A percentile compares a stretch with the other conserved stretches of the same genome.
phyloP scores from a whole-genome alignment of 139 green algal species.

The Medakamo hakoo region DNA sequence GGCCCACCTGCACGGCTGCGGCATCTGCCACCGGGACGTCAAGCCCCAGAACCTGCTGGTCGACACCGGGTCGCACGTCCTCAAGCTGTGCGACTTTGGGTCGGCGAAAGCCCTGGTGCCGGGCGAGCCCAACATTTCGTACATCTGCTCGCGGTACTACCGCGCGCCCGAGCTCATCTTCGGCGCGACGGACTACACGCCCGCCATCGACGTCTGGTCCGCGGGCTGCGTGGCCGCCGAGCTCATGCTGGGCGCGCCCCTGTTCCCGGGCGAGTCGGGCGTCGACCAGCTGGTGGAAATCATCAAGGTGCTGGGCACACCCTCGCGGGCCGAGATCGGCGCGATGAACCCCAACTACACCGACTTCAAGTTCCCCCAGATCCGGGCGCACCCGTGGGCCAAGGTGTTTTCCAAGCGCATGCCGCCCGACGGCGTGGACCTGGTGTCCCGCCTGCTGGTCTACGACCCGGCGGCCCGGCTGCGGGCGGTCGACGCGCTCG shows the following conservation, averaged over 20 bases:
- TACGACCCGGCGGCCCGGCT: slow-evolving; percentile 70
- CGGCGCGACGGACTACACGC: slow-evolving; percentile 94
- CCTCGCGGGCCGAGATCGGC: slow-evolving; percentile 86
- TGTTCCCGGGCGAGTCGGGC: slow-evolving; percentile 82
- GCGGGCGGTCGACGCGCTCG: slow-evolving; percentile 52
- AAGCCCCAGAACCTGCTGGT: slow-evolving; percentile 94
- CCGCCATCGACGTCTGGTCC: slow-evolving; percentile 91
- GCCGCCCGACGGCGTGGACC: slow-evolving; percentile 57
- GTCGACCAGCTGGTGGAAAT: slow-evolving; percentile 99
- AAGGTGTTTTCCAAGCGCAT: slow-evolving; percentile 83
- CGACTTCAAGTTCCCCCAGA: slow-evolving; percentile 89
- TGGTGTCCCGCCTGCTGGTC: slow-evolving; percentile 80
- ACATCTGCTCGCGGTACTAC: slow-evolving; percentile 97
- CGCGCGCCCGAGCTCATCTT: slow-evolving; percentile 98
- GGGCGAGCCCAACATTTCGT: slow-evolving; percentile 97
- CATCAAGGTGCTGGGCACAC: slow-evolving; percentile 97
- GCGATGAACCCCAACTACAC: slow-evolving; percentile 99
- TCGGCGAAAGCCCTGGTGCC: slow-evolving; percentile 82
- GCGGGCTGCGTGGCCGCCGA: slow-evolving; percentile 96
- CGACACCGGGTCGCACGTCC: slow-evolving; percentile 75
- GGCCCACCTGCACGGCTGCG: slow-evolving; percentile 58
- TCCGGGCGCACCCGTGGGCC: slow-evolving; percentile 52
- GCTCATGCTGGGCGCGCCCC: slow-evolving; percentile 81
- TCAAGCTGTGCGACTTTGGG: slow-evolving; percentile 99
- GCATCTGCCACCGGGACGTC: slow-evolving; percentile 90